phyloP scores from a whole-genome alignment of 2,329 filamentous ascomycete species.

The Monilinia laxa region DNA sequence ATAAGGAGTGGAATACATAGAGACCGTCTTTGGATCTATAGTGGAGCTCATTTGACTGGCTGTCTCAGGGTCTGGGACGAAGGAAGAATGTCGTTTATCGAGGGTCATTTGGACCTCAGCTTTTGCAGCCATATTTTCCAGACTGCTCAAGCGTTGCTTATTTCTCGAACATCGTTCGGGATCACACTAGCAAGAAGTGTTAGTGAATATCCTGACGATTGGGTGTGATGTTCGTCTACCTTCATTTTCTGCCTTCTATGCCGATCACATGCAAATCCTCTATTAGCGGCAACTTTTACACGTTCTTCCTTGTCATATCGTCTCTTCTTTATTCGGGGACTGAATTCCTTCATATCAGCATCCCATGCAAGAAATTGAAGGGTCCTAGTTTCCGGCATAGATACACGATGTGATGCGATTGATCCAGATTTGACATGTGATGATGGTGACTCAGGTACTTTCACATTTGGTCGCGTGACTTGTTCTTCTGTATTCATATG shows the following conservation, averaged over 20 bases:
- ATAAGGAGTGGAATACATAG: slow-evolving; percentile 7
- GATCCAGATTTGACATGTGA: slow-evolving; percentile 16
- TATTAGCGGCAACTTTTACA: slow-evolving; percentile 28
- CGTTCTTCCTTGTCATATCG: slow-evolving; percentile 27
- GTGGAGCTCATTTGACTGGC: slow-evolving; percentile 4
- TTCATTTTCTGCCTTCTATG: slow-evolving; percentile 30
- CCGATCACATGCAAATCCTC: slow-evolving; percentile 29
- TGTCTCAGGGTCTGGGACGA: slow-evolving; percentile 15
- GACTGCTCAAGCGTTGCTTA: slow-evolving; percentile 20
- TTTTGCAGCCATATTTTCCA: slow-evolving; percentile 18
- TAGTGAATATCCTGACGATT: background rate
- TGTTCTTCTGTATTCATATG: slow-evolving; percentile 11
- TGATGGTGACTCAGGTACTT: slow-evolving; percentile 12
- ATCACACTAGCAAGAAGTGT: slow-evolving; percentile 19
- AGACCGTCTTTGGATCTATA: slow-evolving; percentile 7
- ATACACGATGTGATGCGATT: slow-evolving; percentile 10
- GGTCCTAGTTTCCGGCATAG: slow-evolving; percentile 18
- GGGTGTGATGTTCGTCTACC: slow-evolving; percentile 19
- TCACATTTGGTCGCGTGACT: slow-evolving; percentile 10
- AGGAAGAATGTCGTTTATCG: slow-evolving; percentile 19
- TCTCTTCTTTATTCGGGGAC: slow-evolving; percentile 24
- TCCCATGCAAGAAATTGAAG: slow-evolving; percentile 24
- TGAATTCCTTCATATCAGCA: slow-evolving; percentile 25
- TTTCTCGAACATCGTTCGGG: slow-evolving; percentile 23
- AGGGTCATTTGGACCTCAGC: slow-evolving; percentile 1